Conservation (phyloP, 23 red algal genomes). For the Gracilaria caudata region DNA sequence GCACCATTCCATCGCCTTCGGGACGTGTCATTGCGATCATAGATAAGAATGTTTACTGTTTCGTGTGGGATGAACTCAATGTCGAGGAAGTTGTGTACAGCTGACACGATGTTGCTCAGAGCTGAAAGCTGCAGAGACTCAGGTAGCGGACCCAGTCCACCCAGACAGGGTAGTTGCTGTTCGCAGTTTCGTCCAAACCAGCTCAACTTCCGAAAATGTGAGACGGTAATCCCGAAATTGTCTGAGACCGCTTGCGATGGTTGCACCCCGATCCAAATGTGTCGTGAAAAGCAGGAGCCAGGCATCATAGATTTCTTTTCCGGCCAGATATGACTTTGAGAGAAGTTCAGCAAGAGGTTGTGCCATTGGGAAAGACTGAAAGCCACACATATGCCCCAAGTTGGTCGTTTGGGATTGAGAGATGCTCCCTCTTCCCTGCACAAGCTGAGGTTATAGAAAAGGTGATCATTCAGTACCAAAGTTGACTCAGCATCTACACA, state of each 20-base stretch:
- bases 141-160: constrained; percentile 5
- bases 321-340: constrained; percentile 3
- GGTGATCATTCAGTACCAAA: constrained; percentile 16
- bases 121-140: constrained; percentile 4
- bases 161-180: constrained; percentile 7
- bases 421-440: not conserved
- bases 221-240: not conserved
- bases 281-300: not conserved
- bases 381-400: constrained; percentile 20
- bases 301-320: not conserved
- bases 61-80: not conserved
- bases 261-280: constrained; percentile 7
- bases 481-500: not conserved
- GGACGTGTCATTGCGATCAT: constrained; percentile 42
- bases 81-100: not conserved
- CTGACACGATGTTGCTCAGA: not conserved
- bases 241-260: not conserved
- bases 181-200: constrained; percentile 48
- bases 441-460: constrained; percentile 27
- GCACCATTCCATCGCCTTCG: constrained; percentile 30
- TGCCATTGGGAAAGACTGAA: constrained; percentile 27
- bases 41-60: constrained; percentile 14
- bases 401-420: not conserved
- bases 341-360: not conserved
- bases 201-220: constrained; percentile 28